phyloP scores from a whole-genome alignment of 495 filamentous ascomycete species.

The Aspergillus leporis region DNA sequence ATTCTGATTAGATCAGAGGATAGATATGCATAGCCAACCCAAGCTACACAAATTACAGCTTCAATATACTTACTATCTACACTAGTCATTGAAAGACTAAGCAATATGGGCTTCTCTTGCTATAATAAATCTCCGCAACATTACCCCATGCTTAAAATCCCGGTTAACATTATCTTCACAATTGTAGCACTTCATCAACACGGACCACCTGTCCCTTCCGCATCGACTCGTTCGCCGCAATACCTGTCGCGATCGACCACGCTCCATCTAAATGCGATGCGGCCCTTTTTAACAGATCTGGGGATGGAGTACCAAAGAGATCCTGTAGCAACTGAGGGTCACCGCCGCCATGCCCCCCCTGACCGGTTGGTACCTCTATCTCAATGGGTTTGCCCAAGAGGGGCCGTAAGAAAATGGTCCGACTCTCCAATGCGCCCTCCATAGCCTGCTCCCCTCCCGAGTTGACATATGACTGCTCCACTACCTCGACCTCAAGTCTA shows the following conservation, averaged over 20 bases:
- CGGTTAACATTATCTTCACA: constrained; percentile 10
- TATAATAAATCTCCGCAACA: too few species aligned
- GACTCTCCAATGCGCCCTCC: constrained; percentile 40
- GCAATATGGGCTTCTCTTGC: too few species aligned
- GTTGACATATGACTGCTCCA: constrained; percentile 38
- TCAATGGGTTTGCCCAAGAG: constrained; percentile 33
- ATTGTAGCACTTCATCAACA: constrained; percentile 27
- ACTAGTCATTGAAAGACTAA: too few species aligned
- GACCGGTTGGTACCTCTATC: constrained; percentile 24
- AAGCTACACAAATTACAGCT: too few species aligned
- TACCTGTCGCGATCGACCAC: constrained; percentile 55
- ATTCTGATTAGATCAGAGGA: too few species aligned
- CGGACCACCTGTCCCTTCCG: constrained; percentile 44
- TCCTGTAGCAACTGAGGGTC: constrained; percentile 33
- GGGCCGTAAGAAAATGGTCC: constrained; percentile 45
- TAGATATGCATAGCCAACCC: too few species aligned
- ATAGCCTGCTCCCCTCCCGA: constrained; percentile 33
- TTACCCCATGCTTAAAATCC: too few species aligned
- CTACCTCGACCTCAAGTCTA: constrained; percentile 34
- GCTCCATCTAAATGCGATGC: constrained; percentile 54
- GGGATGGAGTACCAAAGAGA: constrained; percentile 25
- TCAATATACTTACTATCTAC: too few species aligned
- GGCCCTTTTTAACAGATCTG: constrained; percentile 27
- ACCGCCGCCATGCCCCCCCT: constrained; percentile 35
- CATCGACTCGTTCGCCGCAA: constrained; percentile 58